Evolutionary conservation across 1,284 basidiomycete genomes (phyloP).

Genomic region (Leccinum fallax): DNA sequence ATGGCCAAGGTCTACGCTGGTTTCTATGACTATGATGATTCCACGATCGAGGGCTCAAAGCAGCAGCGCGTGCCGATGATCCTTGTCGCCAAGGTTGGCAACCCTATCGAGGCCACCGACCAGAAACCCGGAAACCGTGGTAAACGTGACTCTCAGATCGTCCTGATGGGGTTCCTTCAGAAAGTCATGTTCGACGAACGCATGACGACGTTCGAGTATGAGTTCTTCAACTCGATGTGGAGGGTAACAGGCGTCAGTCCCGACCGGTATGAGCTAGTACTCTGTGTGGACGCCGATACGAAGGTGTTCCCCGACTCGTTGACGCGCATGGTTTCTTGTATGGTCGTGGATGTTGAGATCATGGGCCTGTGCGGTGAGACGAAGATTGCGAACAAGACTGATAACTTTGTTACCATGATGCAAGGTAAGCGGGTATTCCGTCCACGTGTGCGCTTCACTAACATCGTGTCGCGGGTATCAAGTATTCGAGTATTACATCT

Average conservation of each 20-base stretch:
- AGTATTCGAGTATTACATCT: constrained; percentile 99
- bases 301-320: constrained; percentile 96
- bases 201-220: constrained; percentile 99
- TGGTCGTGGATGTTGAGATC: constrained; percentile 95
- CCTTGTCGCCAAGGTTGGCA: constrained; percentile 92
- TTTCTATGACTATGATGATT: constrained; percentile 95
- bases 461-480: background rate
- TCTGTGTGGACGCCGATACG: constrained; percentile 99
- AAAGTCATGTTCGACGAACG: constrained; percentile 99
- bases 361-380: constrained; percentile 99
- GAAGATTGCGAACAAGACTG: constrained; percentile 98
- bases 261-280: constrained; percentile 93
- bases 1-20: constrained; percentile 99
- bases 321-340: constrained; percentile 90
- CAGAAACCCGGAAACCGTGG: constrained; percentile 97
- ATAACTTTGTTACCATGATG: constrained; percentile 98
- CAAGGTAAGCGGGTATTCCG: constrained; percentile 62
- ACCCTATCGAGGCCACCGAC: constrained; percentile 86
- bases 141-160: constrained; percentile 97
- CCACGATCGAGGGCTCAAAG: constrained; percentile 90
- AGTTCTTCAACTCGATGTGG: constrained; percentile 98
- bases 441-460: constrained; percentile 7
- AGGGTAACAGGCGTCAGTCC: constrained; percentile 93
- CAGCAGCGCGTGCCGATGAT: constrained; percentile 97
- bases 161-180: constrained; percentile 97